These are phyloP conservation scores for Mallotus repandus DNA, from an alignment of 441 rosid genomes.

Conservation along the genomic window DNA sequence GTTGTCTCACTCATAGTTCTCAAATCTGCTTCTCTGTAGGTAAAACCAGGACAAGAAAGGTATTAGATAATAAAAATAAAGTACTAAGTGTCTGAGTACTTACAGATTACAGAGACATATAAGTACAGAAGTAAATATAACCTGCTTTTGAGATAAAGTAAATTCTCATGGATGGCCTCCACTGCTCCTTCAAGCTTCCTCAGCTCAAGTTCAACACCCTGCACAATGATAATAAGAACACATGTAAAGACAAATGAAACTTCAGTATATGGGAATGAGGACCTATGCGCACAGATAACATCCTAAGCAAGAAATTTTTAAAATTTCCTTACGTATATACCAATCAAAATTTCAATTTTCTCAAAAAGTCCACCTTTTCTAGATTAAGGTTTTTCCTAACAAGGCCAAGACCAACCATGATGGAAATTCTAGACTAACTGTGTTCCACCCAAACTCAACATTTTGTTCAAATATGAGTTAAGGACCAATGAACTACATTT, in stretches of 20 bases:
- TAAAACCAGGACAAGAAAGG: background rate
- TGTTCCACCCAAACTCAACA: background rate
- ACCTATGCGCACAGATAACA: background rate
- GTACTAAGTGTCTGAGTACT: background rate
- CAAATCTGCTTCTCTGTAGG: constrained; percentile 77
- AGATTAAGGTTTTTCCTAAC: background rate
- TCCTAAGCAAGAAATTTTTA: background rate
- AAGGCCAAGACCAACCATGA: background rate
- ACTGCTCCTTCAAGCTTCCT: constrained; percentile 81
- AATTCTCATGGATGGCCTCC: constrained; percentile 74
- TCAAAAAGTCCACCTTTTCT: background rate
- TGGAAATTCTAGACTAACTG: background rate
- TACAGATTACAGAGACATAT: background rate
- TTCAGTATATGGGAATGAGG: background rate
- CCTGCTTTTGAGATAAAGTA: constrained; percentile 60
- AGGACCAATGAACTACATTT: background rate
- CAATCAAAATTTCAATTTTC: background rate
- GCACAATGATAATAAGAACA: constrained; percentile 6
- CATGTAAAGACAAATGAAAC: background rate
- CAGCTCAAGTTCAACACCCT: constrained; percentile 93
- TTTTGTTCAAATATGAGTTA: background rate
- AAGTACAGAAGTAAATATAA: constrained; percentile 18
- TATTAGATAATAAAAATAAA: background rate
- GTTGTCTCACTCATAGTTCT: constrained; percentile 65
- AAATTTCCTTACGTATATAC: too few species aligned